phyloP scores from a whole-genome alignment of 2,329 filamentous ascomycete species.

The Daldinia sp. region DNA sequence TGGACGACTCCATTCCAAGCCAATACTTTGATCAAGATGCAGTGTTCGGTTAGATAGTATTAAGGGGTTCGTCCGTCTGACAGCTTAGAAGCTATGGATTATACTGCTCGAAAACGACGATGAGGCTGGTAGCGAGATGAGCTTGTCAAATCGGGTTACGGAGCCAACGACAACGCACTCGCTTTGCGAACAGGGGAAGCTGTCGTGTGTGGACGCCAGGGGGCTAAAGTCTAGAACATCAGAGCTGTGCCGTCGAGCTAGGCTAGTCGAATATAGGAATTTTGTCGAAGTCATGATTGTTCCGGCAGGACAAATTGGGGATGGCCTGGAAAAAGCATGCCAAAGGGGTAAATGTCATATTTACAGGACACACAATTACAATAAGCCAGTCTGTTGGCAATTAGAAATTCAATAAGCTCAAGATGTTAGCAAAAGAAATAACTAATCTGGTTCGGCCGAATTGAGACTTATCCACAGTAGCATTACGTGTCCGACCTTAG shows the following conservation, averaged over 20 bases:
- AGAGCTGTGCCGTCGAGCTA: not conserved
- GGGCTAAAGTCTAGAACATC: not conserved
- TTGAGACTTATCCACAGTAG: not conserved
- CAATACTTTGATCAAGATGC: not conserved
- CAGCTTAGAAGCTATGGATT: not conserved
- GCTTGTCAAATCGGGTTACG: not conserved
- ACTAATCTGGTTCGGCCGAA: not conserved
- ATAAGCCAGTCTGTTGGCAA: not conserved
- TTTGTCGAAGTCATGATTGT: not conserved
- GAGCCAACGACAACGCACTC: slow-evolving; percentile 1
- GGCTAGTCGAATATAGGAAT: slow-evolving; percentile 4
- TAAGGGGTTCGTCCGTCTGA: not conserved
- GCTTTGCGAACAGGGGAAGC: slow-evolving; percentile 6
- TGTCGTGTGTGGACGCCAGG: not conserved
- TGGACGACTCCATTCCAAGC: not conserved
- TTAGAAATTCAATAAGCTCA: not conserved
- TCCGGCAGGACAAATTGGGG: slow-evolving; percentile 9
- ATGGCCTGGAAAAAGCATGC: not conserved
- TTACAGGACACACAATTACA: not conserved
- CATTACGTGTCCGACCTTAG: not conserved
- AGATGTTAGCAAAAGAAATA: not conserved
- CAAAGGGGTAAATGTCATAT: not conserved
- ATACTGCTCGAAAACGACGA: not conserved
- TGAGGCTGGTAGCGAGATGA: not conserved
- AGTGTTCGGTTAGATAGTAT: not conserved